phyloP scores from a whole-genome alignment of 345 rosid genomes.

The Melastoma malabathricum region DNA sequence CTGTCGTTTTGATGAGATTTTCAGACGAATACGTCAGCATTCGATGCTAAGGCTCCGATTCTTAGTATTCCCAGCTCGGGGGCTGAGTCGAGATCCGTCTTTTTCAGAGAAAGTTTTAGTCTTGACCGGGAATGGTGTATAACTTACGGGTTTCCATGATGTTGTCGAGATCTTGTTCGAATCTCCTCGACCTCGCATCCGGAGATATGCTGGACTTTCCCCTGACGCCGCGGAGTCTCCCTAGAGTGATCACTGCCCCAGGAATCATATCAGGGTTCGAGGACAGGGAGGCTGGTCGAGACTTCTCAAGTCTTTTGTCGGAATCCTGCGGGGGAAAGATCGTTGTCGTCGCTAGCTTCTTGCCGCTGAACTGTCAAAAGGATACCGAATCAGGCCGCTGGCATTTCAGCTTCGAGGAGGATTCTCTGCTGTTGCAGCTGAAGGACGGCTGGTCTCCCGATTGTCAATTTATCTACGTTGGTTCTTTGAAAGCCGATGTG shows the following conservation, averaged over 20 bases:
- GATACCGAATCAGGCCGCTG: conserved; percentile 20
- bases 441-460: conserved; percentile 24
- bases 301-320: conserved; percentile 6
- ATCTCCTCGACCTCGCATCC: conserved; percentile 48
- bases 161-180: conserved; percentile 57
- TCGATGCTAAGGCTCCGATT: too few species aligned
- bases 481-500: conserved; percentile 29
- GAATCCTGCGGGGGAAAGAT: conserved; percentile 15
- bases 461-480: conserved; percentile 24
- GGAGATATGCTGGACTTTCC: conserved; percentile 43
- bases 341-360: conserved; percentile 27
- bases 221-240: conserved; percentile 38
- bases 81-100: too few species aligned
- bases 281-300: conserved; percentile 13
- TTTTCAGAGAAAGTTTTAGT: conserved; percentile 1
- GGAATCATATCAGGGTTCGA: conserved; percentile 41
- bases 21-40: too few species aligned
- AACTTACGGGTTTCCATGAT: too few species aligned
- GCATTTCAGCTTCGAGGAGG: conserved; percentile 29
- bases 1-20: neutral
- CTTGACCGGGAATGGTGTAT: too few species aligned
- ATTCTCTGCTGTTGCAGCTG: conserved; percentile 22
- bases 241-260: conserved; percentile 40
- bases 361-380: conserved; percentile 21
- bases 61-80: too few species aligned